Evolutionary conservation across 352 stramenopile genomes (phyloP).

Genomic region (Phytophthora lateralis): DNA sequence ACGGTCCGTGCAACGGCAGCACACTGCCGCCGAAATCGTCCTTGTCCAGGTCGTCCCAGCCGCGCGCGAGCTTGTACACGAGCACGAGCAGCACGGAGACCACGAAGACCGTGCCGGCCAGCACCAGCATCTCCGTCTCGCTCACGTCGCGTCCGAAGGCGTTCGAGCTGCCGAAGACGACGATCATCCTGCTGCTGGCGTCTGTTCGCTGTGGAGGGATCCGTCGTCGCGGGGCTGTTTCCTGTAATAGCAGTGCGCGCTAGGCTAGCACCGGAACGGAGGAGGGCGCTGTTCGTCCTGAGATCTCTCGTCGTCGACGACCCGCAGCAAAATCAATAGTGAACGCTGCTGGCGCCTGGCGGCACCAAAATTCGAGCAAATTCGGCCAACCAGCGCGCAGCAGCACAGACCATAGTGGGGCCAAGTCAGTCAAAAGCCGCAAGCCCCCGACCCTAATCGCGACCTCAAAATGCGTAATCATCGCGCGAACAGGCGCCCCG

Average conservation of each 20-base stretch:
- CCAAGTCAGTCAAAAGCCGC: constrained; percentile 8
- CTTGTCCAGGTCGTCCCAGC: constrained; percentile 67
- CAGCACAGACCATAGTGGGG: constrained; percentile 10
- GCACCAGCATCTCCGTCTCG: constrained; percentile 72
- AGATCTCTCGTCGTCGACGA: constrained; percentile 2
- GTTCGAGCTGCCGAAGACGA: constrained; percentile 76
- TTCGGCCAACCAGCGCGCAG: constrained; percentile 18
- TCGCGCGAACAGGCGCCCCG: constrained; percentile 19
- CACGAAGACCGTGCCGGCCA: constrained; percentile 72
- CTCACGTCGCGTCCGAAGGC: constrained; percentile 73
- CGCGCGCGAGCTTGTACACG: constrained; percentile 77
- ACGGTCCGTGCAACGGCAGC: constrained; percentile 45
- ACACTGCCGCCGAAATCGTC: constrained; percentile 42
- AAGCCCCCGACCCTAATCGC: constrained; percentile 2
- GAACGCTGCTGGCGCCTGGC: neutral
- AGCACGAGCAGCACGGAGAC: constrained; percentile 74
- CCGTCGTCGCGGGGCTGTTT: constrained; percentile 22
- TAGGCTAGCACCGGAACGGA: constrained; percentile 11
- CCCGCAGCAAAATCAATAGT: constrained; percentile 29
- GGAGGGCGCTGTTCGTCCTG: constrained; percentile 7
- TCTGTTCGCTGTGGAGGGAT: constrained; percentile 4
- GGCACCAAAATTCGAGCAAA: constrained; percentile 20
- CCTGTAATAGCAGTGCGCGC: constrained; percentile 1
- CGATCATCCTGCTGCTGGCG: constrained; percentile 51
- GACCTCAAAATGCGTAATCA: constrained; percentile 26